A percentile compares a stretch with the other conserved stretches of the same genome.
These are phyloP conservation scores for Leishmania major DNA, from an alignment of 208 protist species.

Conservation along the genomic window DNA sequence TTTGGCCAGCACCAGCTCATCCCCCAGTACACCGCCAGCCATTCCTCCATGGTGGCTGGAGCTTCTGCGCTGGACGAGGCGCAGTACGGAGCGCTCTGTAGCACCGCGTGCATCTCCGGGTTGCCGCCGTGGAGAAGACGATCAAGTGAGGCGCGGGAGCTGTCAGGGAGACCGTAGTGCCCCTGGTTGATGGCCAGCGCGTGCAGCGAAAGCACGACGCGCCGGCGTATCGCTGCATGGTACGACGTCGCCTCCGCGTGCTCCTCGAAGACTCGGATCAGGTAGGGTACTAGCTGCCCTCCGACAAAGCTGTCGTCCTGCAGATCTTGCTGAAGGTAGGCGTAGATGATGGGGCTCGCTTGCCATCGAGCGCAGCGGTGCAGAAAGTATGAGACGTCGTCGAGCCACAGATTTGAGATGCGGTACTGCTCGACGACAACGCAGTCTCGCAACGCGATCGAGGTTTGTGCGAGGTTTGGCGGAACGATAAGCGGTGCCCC, in stretches of 20 bases:
- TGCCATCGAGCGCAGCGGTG: slow-evolving; percentile 72
- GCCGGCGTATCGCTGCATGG: slow-evolving; percentile 51
- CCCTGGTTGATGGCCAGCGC: slow-evolving; percentile 61
- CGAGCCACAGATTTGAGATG: slow-evolving; percentile 78
- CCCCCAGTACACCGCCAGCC: slow-evolving; percentile 63
- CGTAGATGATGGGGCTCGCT: slow-evolving; percentile 80
- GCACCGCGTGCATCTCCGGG: slow-evolving; percentile 39
- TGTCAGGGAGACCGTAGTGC: slow-evolving; percentile 62
- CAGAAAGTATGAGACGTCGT: slow-evolving; percentile 91
- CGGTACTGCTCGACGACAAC: slow-evolving; percentile 89
- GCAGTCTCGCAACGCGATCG: slow-evolving; percentile 78
- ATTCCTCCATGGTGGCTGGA: slow-evolving; percentile 41
- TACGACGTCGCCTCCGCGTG: slow-evolving; percentile 40
- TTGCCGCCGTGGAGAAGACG: slow-evolving; percentile 43
- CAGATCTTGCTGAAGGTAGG: slow-evolving; percentile 80
- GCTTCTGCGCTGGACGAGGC: slow-evolving; percentile 1
- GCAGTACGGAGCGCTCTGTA: slow-evolving; percentile 28
- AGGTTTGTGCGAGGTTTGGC: slow-evolving; percentile 82
- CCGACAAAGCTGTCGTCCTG: slow-evolving; percentile 77
- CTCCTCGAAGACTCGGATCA: slow-evolving; percentile 62
- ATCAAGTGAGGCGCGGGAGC: slow-evolving; percentile 51
- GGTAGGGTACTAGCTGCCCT: slow-evolving; percentile 67
- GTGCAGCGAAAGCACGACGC: slow-evolving; percentile 56
- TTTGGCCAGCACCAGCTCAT: slow-evolving; percentile 79
- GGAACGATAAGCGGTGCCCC: slow-evolving; percentile 78